These are phyloP conservation scores for Mycena galopus DNA, from an alignment of 768 basidiomycete genomes.

Conservation along the genomic window DNA sequence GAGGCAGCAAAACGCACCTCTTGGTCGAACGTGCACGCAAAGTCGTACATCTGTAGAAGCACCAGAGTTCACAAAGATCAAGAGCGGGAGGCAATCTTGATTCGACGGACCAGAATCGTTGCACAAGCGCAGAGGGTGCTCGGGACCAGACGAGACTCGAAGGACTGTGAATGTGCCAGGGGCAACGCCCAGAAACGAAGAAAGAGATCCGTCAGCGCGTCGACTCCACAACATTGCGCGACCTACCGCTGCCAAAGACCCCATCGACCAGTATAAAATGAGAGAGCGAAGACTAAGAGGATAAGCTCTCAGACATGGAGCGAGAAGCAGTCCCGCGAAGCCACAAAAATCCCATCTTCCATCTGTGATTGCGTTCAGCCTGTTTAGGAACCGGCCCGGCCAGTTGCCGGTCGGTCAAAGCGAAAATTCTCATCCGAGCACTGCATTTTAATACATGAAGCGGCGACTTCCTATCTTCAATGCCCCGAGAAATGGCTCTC, in stretches of 20 bases:
- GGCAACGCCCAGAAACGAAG: not conserved
- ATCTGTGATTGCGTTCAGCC: not conserved
- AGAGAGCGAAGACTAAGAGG: not conserved
- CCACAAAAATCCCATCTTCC: not conserved
- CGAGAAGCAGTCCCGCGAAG: not conserved
- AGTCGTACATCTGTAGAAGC: conserved; percentile 41
- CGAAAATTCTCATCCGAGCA: not conserved
- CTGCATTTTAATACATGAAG: not conserved
- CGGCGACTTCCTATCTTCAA: too few species aligned
- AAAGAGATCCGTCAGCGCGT: not conserved
- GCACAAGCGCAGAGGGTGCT: conserved; percentile 34
- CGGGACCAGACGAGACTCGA: conserved; percentile 31
- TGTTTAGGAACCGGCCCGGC: conserved; percentile 15
- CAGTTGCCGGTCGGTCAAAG: not conserved
- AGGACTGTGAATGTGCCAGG: conserved; percentile 14
- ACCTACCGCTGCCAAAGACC: conserved; percentile 28
- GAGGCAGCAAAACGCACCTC: conserved; percentile 35
- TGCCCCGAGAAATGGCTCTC: too few species aligned
- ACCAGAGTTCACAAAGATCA: not conserved
- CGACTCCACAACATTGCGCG: not conserved
- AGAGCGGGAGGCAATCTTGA: not conserved
- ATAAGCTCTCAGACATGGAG: conserved; percentile 12
- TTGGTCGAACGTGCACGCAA: conserved; percentile 42
- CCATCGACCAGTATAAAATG: conserved; percentile 6
- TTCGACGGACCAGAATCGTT: conserved; percentile 28